A percentile compares a stretch with the other conserved stretches of the same genome.
Conservation (phyloP, 768 basidiomycete genomes). For the Mycena alexandri region DNA sequence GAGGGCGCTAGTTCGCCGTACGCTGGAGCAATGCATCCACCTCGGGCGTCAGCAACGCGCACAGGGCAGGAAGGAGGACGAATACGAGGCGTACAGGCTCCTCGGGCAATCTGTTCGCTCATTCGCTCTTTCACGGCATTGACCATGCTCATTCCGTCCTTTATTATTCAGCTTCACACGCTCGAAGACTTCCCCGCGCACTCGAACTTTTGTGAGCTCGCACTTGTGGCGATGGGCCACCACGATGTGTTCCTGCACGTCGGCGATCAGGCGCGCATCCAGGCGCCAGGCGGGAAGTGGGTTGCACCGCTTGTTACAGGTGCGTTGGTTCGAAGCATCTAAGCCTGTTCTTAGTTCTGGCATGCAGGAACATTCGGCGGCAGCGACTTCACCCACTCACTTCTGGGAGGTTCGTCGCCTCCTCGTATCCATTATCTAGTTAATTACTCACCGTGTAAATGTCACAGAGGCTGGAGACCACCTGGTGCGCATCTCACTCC, state of each 20-base stretch:
- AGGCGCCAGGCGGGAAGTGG: slow-evolving; percentile 78
- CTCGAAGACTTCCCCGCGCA: slow-evolving; percentile 92
- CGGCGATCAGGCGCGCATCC: slow-evolving; percentile 81
- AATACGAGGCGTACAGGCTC: slow-evolving; percentile 85
- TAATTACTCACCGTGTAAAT: slow-evolving; percentile 6
- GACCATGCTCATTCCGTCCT: not conserved
- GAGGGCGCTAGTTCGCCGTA: slow-evolving; percentile 79
- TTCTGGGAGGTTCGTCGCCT: slow-evolving; percentile 72
- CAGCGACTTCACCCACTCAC: slow-evolving; percentile 83
- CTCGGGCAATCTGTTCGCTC: slow-evolving; percentile 75
- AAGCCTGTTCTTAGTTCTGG: not conserved
- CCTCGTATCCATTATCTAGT: slow-evolving; percentile 1
- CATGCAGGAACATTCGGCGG: slow-evolving; percentile 76
- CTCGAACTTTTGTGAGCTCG: slow-evolving; percentile 90
- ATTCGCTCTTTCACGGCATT: not conserved
- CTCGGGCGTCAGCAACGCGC: slow-evolving; percentile 75
- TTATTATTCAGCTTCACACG: slow-evolving; percentile 70
- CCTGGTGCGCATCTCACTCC: slow-evolving; percentile 38
- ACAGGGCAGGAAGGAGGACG: slow-evolving; percentile 71
- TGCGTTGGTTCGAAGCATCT: slow-evolving; percentile 35
- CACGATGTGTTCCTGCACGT: slow-evolving; percentile 87
- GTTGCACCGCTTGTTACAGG: slow-evolving; percentile 90
- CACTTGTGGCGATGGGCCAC: slow-evolving; percentile 81
- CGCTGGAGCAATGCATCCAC: slow-evolving; percentile 83
- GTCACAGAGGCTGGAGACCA: slow-evolving; percentile 48